Percentiles rank a stretch among this genome's conserved stretches.
phyloP scores from a whole-genome alignment of 208 protist genomes.

The Balamuthia mandrillaris region DNA sequence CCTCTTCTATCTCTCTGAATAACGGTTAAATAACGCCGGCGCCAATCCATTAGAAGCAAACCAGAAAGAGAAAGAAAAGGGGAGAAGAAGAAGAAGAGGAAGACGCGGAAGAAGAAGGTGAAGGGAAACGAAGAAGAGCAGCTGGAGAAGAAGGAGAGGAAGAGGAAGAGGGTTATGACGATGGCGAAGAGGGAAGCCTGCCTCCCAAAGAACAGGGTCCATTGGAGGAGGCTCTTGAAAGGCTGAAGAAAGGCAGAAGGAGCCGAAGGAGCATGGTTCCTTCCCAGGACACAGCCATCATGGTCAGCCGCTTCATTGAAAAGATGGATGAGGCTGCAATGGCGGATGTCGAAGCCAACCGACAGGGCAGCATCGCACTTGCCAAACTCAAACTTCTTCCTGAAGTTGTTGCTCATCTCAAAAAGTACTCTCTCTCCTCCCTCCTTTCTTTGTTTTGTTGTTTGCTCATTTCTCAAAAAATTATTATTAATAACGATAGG shows the following conservation, averaged over 20 bases:
- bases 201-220: background rate
- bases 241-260: conserved; percentile 28
- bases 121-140: background rate
- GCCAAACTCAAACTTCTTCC: conserved; percentile 16
- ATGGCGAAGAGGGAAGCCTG: background rate
- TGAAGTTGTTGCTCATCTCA: background rate
- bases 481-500: background rate
- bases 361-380: background rate
- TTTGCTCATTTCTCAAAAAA: background rate
- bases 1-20: background rate
- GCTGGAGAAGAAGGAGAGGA: background rate
- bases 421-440: background rate
- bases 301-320: background rate
- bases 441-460: background rate
- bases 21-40: background rate
- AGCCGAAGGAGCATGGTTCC: background rate
- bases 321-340: conserved; percentile 21
- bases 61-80: background rate
- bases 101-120: background rate
- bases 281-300: background rate
- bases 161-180: background rate
- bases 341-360: background rate
- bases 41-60: background rate
- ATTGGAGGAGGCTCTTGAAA: background rate
- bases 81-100: background rate